A percentile compares a stretch with the other conserved stretches of the same genome.
Conservation (phyloP, 805 yeast species). For the Yarrowia keelungensis region DNA sequence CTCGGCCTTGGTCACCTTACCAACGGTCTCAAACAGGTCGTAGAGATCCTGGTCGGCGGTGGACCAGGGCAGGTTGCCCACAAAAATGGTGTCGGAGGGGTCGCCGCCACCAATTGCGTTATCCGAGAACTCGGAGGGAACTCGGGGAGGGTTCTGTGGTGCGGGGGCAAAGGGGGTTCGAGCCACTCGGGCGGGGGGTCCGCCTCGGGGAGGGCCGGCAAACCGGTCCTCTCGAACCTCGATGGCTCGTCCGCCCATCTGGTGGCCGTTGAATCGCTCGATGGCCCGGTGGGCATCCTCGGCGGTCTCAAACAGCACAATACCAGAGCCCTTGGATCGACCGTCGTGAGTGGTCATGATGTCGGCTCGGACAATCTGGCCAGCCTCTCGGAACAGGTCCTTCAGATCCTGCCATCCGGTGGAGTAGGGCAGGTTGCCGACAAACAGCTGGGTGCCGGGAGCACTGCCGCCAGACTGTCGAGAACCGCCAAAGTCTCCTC, state of each 20-base stretch:
- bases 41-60: conserved; percentile 85
- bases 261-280: conserved; percentile 69
- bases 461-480: conserved; percentile 43
- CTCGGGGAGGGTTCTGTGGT: conserved; percentile 41
- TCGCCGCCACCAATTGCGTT: conserved; percentile 69
- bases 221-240: conserved; percentile 80
- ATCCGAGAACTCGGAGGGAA: conserved; percentile 61
- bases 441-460: conserved; percentile 64
- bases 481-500: conserved; percentile 17
- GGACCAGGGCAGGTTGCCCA: conserved; percentile 83
- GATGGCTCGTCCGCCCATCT: conserved; percentile 74
- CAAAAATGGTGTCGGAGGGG: conserved; percentile 67
- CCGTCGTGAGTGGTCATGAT: conserved; percentile 70
- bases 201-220: conserved; percentile 42
- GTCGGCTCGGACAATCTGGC: conserved; percentile 83
- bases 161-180: conserved; percentile 26
- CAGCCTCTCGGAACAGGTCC: conserved; percentile 80
- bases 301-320: conserved; percentile 68
- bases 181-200: conserved; percentile 39
- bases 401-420: conserved; percentile 83
- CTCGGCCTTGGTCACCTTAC: conserved; percentile 77
- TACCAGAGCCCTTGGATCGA: conserved; percentile 85
- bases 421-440: conserved; percentile 84
- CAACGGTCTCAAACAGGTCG: conserved; percentile 86
- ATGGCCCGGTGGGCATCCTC: conserved; percentile 79